These are phyloP conservation scores for Phialophora tarda DNA, from an alignment of 2,329 filamentous ascomycete species.

Conservation along the genomic window DNA sequence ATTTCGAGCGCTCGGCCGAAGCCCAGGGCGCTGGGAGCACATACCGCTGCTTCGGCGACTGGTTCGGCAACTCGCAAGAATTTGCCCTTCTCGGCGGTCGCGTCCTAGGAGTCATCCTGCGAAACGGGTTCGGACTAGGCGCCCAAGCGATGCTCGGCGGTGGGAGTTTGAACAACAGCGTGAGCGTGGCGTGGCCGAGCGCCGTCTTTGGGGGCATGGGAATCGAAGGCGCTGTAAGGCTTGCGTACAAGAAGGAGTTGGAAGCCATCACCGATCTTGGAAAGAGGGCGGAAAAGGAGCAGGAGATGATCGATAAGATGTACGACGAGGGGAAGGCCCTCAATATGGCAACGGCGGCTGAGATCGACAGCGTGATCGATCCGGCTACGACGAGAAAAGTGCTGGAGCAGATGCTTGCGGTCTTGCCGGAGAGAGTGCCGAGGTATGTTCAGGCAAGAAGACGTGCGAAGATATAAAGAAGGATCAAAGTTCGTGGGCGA, in stretches of 20 bases:
- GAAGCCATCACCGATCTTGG: constrained; percentile 31
- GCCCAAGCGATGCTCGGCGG: constrained; percentile 35
- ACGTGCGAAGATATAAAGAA: constrained; percentile 32
- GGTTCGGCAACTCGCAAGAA: constrained; percentile 34
- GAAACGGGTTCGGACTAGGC: constrained; percentile 34
- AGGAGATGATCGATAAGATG: constrained; percentile 35
- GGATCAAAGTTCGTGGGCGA: constrained; percentile 16
- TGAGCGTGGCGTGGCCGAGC: constrained; percentile 35
- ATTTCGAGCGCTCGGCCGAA: constrained; percentile 33
- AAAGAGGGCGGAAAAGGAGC: constrained; percentile 31
- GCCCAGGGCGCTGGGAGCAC: constrained; percentile 34
- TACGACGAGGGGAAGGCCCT: constrained; percentile 31
- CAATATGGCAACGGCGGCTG: constrained; percentile 33
- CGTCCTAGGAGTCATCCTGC: constrained; percentile 30
- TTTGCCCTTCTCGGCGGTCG: constrained; percentile 32
- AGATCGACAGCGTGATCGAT: constrained; percentile 34
- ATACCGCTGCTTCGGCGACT: constrained; percentile 35
- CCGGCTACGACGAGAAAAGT: constrained; percentile 33
- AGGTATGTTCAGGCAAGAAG: constrained; percentile 32
- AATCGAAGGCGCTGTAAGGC: constrained; percentile 33
- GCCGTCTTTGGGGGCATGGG: constrained; percentile 35
- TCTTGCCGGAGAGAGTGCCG: constrained; percentile 32
- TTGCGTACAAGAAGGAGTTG: constrained; percentile 32
- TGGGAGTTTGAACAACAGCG: constrained; percentile 34
- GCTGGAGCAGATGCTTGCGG: constrained; percentile 34